A percentile compares a stretch with the other conserved stretches of the same genome.
Conservation (phyloP, 352 stramenopile species). For the Globisporangium cylindrosporum region DNA sequence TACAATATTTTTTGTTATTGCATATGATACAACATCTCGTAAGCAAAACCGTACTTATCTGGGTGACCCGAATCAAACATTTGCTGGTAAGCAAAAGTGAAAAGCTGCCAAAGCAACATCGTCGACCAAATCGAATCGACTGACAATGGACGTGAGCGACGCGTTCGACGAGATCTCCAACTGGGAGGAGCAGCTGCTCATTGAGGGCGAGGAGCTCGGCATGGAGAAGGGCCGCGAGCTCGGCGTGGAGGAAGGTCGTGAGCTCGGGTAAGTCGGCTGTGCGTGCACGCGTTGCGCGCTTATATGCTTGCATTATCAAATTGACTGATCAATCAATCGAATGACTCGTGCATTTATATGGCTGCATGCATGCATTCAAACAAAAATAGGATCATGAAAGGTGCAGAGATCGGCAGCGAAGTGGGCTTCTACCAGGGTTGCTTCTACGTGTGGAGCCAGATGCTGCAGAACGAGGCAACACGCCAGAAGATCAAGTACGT, state of each 20-base stretch:
- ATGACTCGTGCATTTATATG: neutral
- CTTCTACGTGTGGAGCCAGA: slow-evolving; percentile 62
- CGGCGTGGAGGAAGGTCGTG: slow-evolving; percentile 70
- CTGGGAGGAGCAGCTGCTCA: slow-evolving; percentile 69
- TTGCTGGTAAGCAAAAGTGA: neutral
- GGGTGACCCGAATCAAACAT: no score
- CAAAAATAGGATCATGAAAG: slow-evolving; percentile 56
- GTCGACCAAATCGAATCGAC: neutral
- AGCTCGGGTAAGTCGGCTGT: slow-evolving; percentile 49
- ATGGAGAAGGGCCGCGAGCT: slow-evolving; percentile 51
- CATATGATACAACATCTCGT: no score
- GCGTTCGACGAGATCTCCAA: slow-evolving; percentile 72
- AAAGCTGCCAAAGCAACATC: neutral
- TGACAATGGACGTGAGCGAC: slow-evolving; percentile 58
- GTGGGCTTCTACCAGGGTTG: slow-evolving; percentile 82
- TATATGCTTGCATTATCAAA: neutral
- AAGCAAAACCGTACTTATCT: no score
- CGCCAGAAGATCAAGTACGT: slow-evolving; percentile 45
- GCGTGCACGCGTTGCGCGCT: neutral
- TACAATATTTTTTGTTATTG: no score
- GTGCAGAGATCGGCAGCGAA: slow-evolving; percentile 78
- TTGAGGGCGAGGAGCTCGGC: slow-evolving; percentile 62
- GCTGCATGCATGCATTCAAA: slow-evolving; percentile 3
- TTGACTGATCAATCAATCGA: neutral
- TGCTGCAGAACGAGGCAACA: slow-evolving; percentile 39